Conservation (phyloP, 495 filamentous ascomycete genomes). For the Sabuloglossum arenarium region DNA sequence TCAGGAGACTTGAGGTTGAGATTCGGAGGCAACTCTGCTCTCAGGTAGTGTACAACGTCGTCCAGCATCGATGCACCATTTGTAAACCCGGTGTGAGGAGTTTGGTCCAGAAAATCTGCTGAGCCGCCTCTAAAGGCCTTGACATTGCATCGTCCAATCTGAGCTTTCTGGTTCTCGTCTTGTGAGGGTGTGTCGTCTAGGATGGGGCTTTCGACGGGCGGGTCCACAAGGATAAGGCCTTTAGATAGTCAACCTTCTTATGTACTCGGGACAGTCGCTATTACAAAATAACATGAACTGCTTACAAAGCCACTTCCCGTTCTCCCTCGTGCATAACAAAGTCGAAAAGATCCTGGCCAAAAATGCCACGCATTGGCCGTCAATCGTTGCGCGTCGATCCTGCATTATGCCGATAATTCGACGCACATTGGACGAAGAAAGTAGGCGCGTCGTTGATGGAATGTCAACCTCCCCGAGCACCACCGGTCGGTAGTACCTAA, state of each 20-base stretch:
- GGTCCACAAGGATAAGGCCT: slow-evolving; percentile 6
- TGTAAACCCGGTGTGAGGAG: not conserved
- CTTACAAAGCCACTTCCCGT: slow-evolving; percentile 7
- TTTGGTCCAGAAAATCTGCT: slow-evolving; percentile 5
- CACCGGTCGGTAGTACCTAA: no score
- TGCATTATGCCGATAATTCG: no score
- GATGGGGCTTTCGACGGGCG: slow-evolving; percentile 6
- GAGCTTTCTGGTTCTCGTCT: not conserved
- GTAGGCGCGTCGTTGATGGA: no score
- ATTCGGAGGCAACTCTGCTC: not conserved
- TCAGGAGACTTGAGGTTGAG: slow-evolving; percentile 4
- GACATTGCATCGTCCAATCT: not conserved
- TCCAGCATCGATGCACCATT: not conserved
- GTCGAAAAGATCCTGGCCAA: not conserved
- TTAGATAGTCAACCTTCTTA: not conserved
- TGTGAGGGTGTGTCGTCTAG: not conserved
- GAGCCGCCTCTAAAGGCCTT: no score
- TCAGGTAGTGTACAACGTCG: slow-evolving; percentile 5
- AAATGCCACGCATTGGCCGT: no score
- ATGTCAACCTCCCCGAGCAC: no score
- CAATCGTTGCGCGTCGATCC: no score
- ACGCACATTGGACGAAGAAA: no score
- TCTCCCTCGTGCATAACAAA: not conserved
- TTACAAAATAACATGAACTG: not conserved
- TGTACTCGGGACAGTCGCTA: not conserved